Base-by-base conservation (phyloP, 805 yeast species). In the Metschnikowia baotianmanensis region DNA sequence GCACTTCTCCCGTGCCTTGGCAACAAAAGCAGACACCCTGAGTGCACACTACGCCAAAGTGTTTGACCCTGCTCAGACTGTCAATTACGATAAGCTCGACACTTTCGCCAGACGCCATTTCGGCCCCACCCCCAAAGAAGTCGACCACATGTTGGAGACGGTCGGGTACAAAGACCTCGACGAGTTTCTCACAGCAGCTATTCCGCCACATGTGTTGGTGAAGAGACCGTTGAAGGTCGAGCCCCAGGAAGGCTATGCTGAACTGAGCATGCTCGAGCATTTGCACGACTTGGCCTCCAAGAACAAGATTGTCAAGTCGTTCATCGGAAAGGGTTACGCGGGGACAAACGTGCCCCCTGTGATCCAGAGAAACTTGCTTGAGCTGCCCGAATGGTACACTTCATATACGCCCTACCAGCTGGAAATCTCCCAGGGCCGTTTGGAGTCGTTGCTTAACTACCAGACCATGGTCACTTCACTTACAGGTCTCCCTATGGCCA, bases 401-500 rank as follows among this genome's bases (percentile, higher is more conserved):
- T 88, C 97, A 1, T 93, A 93, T 62, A 93, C 99, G 18, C 99
- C 99, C 25, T 93, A 93, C 63, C 99, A 93, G 69, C 96, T 99
- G 1, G 99, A 93, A 63, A 90, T 93, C 43, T 85, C 96, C 1
- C 99, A 93, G 66, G 99, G 99, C 40, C 80, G 99, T 55, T 74
- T 93, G 54, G 96, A 91, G 67, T 80, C 93, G 17, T 70, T 93
- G 47, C 70, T 93, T 47, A 93, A 93, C 65, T 93, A 77, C 68
- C 99, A 93, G 68, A 93, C 99, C n/a, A 72, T 91, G 57, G 74
- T 93, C 12, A 66, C 89, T 21, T 96, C 93, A 45, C 74, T 93
- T 50, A 93, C 99, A 0, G 99, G 98, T 1, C 73, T 93, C 66
- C 84, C 88, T n/a, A 80, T 93, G 55, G 90, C 98, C 36, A 93